Conservation (phyloP, 352 stramenopile species). For the Phytophthora meadii region DNA sequence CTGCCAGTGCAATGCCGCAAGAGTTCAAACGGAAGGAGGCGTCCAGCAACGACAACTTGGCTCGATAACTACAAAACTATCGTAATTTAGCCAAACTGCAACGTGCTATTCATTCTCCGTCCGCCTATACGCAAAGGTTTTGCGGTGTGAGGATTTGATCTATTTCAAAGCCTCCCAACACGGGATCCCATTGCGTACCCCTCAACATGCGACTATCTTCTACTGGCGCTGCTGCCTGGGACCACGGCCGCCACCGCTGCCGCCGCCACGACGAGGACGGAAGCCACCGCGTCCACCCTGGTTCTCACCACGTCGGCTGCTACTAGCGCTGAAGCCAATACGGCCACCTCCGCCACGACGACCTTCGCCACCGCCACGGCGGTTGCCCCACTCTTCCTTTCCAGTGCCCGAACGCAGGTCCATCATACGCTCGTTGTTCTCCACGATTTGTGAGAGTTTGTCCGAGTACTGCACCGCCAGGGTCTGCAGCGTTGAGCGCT, state of each 20-base stretch:
- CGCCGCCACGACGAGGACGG: conserved; percentile 49
- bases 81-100: conserved; percentile 35
- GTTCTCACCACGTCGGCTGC: conserved; percentile 55
- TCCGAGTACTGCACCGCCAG: conserved; percentile 97
- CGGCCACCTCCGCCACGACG: conserved; percentile 48
- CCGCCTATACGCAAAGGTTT: conserved; percentile 27
- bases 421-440: conserved; percentile 93
- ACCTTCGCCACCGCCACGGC: conserved; percentile 47
- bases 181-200: conserved; percentile 21
- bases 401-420: conserved; percentile 71
- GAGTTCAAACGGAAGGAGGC: conserved; percentile 17
- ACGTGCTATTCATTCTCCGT: conserved; percentile 36
- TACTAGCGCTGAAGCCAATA: conserved; percentile 43
- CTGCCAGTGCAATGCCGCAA: conserved; percentile 19
- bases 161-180: conserved; percentile 19
- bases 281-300: conserved; percentile 57
- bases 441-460: conserved; percentile 89
- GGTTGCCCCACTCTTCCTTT: conserved; percentile 77
- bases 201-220: conserved; percentile 32
- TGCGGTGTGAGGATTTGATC: conserved; percentile 22
- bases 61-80: conserved; percentile 16
- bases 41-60: conserved; percentile 15
- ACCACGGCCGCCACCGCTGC: conserved; percentile 43
- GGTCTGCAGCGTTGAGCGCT: conserved; percentile 94
- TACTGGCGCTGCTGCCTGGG: conserved; percentile 54